Evolutionary conservation across 1,284 basidiomycete genomes (phyloP).

Genomic region (Tilletiaria anomala): DNA sequence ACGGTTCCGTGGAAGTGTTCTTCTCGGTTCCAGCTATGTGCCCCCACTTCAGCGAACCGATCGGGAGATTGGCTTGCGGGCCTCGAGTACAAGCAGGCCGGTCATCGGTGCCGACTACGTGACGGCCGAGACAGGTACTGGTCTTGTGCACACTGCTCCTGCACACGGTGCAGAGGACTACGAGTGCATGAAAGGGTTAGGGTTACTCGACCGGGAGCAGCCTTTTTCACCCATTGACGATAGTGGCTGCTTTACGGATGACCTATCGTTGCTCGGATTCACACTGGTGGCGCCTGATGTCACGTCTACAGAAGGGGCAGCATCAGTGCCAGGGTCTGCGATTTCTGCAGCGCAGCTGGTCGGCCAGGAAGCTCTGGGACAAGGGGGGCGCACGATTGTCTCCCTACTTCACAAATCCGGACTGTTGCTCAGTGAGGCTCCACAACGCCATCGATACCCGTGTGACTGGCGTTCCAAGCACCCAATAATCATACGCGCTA

Average conservation of each 20-base stretch:
- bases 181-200: conserved; percentile 20
- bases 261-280: too few relatives aligned
- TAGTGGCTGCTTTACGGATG: conserved; percentile 56
- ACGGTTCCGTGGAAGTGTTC: too few relatives aligned
- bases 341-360: conserved; percentile 49
- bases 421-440: conserved; percentile 51
- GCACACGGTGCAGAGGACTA: conserved; percentile 94
- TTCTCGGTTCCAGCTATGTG: too few relatives aligned
- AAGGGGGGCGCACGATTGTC: conserved; percentile 58
- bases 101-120: conserved; percentile 54
- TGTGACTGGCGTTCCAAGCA: conserved; percentile 94
- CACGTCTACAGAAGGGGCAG: too few relatives aligned
- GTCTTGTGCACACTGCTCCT: conserved; percentile 87
- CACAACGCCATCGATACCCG: conserved; percentile 75
- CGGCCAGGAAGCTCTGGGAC: conserved; percentile 58
- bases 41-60: too few relatives aligned
- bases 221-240: conserved; percentile 51
- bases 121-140: conserved; percentile 76
- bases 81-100: conserved; percentile 24
- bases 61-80: too few relatives aligned
- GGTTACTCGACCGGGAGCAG: conserved; percentile 9
- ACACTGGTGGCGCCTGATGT: too few relatives aligned
- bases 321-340: too few relatives aligned
- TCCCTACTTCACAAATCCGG: conserved; percentile 44
- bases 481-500: conserved; percentile 83